A percentile compares a stretch with the other conserved stretches of the same genome.
These are phyloP conservation scores for Lepidium didymum DNA, from an alignment of 345 rosid genomes.

Conservation along the genomic window DNA sequence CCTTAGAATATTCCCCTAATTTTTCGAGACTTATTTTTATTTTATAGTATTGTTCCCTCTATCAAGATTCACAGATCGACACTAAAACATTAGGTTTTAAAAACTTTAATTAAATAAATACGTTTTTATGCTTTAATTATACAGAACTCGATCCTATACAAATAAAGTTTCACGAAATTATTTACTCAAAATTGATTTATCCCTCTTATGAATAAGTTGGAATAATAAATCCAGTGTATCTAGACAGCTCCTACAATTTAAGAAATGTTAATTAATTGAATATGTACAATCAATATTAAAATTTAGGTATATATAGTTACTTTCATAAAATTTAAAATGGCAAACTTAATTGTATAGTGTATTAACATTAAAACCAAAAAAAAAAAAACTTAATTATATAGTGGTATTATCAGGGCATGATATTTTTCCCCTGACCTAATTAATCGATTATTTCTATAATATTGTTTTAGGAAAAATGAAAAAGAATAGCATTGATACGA, in stretches of 20 bases:
- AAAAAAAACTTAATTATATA: too few species aligned
- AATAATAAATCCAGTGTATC: not conserved
- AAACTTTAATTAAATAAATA: not conserved
- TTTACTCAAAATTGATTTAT: not conserved
- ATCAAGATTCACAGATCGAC: not conserved
- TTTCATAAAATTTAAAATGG: too few species aligned
- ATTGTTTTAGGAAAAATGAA: not conserved
- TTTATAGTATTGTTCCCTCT: not conserved
- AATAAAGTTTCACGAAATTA: not conserved
- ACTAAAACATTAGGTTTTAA: not conserved
- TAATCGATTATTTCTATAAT: not conserved
- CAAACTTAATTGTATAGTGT: too few species aligned
- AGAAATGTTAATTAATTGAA: not conserved
- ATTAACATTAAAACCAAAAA: too few species aligned
- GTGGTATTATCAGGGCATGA: too few species aligned
- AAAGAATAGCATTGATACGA: not conserved
- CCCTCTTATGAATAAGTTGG: not conserved
- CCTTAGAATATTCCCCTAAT: slow-evolving; percentile 83
- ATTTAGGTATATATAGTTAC: not conserved
- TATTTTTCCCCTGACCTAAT: too few species aligned
- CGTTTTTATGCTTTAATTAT: not conserved
- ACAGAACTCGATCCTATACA: not conserved
- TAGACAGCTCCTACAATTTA: not conserved
- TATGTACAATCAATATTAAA: not conserved
- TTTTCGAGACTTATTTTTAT: slow-evolving; percentile 33